A percentile compares a stretch with the other conserved stretches of the same genome.
These are phyloP conservation scores for Xerocomus nothofagi DNA, from an alignment of 1,284 basidiomycete species.

Conservation along the genomic window DNA sequence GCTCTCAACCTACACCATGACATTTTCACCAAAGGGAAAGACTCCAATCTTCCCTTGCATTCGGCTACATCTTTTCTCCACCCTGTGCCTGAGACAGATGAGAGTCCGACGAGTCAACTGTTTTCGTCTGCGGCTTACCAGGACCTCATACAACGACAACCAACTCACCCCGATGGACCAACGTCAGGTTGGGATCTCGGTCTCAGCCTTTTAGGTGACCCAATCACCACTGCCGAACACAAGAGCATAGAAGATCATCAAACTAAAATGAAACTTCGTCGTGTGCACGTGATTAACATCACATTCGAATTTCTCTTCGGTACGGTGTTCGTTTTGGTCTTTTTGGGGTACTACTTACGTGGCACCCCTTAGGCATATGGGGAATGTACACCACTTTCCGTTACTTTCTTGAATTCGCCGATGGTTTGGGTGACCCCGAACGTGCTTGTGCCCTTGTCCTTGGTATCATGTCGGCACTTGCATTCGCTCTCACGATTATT, in stretches of 20 bases:
- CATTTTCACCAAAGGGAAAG: constrained; percentile 44
- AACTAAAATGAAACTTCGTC: constrained; percentile 42
- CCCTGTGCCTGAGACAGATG: constrained; percentile 47
- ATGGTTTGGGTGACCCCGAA: constrained; percentile 42
- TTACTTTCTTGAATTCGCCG: constrained; percentile 57
- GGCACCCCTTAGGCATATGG: constrained; percentile 48
- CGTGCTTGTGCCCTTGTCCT: constrained; percentile 52
- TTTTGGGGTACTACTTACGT: neutral
- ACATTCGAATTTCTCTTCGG: constrained; percentile 50
- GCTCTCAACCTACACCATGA: constrained; percentile 58
- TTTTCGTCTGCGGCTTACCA: constrained; percentile 43
- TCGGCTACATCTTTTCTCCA: constrained; percentile 52
- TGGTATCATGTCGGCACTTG: constrained; percentile 57
- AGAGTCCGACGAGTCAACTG: constrained; percentile 47
- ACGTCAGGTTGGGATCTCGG: constrained; percentile 37
- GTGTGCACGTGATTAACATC: constrained; percentile 40
- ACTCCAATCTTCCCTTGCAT: constrained; percentile 40
- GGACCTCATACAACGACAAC: constrained; percentile 49
- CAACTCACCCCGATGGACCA: constrained; percentile 40
- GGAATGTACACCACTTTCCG: constrained; percentile 58
- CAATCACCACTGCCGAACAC: constrained; percentile 40
- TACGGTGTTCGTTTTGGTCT: constrained; percentile 30
- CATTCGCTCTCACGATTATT: constrained; percentile 53
- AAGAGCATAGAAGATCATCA: constrained; percentile 39
- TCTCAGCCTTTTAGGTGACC: constrained; percentile 45